Base-by-base conservation (phyloP, 73 alveolate species). In the Diophrys appendiculata region DNA sequence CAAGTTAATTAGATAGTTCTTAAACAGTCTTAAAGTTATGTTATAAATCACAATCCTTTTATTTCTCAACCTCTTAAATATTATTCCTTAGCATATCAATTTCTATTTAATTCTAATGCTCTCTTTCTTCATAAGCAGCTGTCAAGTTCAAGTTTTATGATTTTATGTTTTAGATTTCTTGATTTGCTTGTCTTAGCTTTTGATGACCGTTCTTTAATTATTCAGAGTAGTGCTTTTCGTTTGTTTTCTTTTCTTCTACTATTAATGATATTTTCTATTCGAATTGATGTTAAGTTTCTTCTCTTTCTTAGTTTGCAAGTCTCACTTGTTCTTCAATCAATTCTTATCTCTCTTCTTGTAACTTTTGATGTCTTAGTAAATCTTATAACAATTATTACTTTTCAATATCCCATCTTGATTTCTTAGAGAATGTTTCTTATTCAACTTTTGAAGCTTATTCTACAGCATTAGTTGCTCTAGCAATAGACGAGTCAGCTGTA, bases 81-180 rank as follows among this genome's bases (percentile, higher is more conserved):
- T 75, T 65, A 29, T 75, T 65, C 55, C 83, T 52, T 69, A 75
- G 67, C 55, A 73, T 75, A 22, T 75, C 75, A 54, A 33, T 75
- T 14, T 75, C 70, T 2, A 26, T 55, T 29, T 56, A 68, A 13
- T 30, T 33, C 28, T 52, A 33, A 2, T 55, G 30, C 55, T 75
- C 83, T 75, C 83, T 75, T 54, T 53, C 71, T 27, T 73, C 74
- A 14, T 26, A 75, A n/a, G 24, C 14, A 13, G 70, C 53, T 23
- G 26, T 29, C 26, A 54, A 32, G 68, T 26, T n/a, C 30, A 60
- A 3, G 33, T 25, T 22, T n/a, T 14, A 60, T 3, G 5, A 14
- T 60, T 60, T 60, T 11, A 25, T 23, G 2, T 67, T 29, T 54
- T 43, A 11, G 18, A 5, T 43, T 43, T 43, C 60, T 11, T 43